Conservation (phyloP, 495 filamentous ascomycete genomes). For the Cercophora sp. region DNA sequence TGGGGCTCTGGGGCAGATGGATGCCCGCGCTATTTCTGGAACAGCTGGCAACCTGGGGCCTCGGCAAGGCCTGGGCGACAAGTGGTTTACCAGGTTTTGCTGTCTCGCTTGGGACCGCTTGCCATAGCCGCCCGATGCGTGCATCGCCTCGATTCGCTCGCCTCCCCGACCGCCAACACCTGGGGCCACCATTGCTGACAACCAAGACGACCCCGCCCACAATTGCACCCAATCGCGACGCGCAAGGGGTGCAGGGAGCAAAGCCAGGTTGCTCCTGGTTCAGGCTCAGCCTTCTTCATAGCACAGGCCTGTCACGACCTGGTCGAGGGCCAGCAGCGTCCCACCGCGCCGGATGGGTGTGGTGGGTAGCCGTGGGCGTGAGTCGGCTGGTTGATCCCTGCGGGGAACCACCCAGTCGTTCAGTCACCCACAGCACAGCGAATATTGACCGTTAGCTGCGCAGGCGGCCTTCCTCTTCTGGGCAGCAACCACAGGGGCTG, state of each 20-base stretch:
- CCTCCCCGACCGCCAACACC: not conserved
- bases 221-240: not conserved
- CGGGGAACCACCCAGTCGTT: not conserved
- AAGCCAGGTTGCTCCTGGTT: not conserved
- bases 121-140: conserved; percentile 4
- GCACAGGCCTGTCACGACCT: too few species aligned
- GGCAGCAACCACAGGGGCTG: not conserved
- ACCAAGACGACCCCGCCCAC: not conserved
- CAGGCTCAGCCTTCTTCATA: not conserved
- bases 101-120: not conserved
- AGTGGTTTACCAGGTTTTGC: too few species aligned
- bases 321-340: not conserved
- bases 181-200: conserved; percentile 5
- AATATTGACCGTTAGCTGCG: not conserved
- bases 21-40: too few species aligned
- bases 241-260: not conserved
- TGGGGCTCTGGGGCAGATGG: too few species aligned
- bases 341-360: not conserved
- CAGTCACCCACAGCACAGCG: too few species aligned
- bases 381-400: not conserved
- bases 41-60: too few species aligned
- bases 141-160: too few species aligned
- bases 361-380: too few species aligned
- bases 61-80: too few species aligned
- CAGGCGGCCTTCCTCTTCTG: not conserved